These are phyloP conservation scores for Takashimella koratensis DNA, from an alignment of 1,284 basidiomycete species.

Conservation along the genomic window DNA sequence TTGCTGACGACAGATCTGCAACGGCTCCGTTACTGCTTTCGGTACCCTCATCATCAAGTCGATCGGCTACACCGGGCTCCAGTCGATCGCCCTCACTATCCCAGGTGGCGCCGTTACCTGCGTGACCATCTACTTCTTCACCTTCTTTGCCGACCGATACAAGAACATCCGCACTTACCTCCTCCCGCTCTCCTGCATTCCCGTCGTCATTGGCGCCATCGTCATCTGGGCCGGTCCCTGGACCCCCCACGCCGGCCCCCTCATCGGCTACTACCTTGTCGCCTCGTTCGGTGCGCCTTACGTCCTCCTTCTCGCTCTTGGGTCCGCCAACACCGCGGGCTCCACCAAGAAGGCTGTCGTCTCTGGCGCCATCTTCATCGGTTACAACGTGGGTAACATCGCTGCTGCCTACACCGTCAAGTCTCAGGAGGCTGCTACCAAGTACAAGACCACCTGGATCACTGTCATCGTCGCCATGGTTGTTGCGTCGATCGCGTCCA, in stretches of 20 bases:
- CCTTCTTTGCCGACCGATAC: constrained; percentile 45
- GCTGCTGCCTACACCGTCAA: constrained; percentile 46
- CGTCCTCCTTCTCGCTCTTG: constrained; percentile 51
- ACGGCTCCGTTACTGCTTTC: constrained; percentile 51
- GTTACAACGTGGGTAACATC: constrained; percentile 49
- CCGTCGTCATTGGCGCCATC: constrained; percentile 52
- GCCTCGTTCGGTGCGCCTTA: constrained; percentile 53
- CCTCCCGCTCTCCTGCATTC: constrained; percentile 51
- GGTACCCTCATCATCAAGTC: constrained; percentile 51
- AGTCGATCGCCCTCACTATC: constrained; percentile 50
- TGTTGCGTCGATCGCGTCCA: constrained; percentile 30
- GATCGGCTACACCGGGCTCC: constrained; percentile 52
- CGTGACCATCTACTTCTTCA: constrained; percentile 50
- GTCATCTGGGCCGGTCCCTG: constrained; percentile 52
- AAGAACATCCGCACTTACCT: constrained; percentile 48
- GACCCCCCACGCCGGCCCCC: constrained; percentile 48
- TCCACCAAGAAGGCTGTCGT: constrained; percentile 53
- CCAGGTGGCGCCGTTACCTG: constrained; percentile 51
- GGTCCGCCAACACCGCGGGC: constrained; percentile 51
- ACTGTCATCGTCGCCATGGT: constrained; percentile 49
- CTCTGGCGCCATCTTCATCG: constrained; percentile 48
- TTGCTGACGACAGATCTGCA: constrained; percentile 25
- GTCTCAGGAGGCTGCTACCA: constrained; percentile 36
- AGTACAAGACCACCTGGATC: constrained; percentile 53
- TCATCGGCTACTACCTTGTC: constrained; percentile 53